phyloP scores from a whole-genome alignment of 1,139 yeast species.

The Taiozyma onychis region DNA sequence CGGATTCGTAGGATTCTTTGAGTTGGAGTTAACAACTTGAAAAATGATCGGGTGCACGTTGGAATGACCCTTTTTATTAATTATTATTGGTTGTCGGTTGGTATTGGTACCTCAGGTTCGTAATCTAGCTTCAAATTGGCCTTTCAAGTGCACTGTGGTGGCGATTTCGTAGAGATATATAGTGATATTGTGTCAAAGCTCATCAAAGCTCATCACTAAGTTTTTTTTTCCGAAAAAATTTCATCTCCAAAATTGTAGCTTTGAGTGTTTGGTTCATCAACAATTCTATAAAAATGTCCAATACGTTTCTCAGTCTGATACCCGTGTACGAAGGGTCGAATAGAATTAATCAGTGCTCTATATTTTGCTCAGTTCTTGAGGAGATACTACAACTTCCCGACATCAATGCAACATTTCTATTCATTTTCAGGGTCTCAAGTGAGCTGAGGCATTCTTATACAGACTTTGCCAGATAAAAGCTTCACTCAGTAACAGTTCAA shows the following conservation, averaged over 20 bases:
- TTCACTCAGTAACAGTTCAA: conserved; percentile 88
- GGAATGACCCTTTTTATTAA: background rate
- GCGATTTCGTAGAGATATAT: background rate
- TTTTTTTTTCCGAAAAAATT: background rate
- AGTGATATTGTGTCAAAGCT: conserved; percentile 1
- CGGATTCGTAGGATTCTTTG: conserved; percentile 4
- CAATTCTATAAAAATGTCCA: no score
- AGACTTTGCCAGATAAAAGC: conserved; percentile 96
- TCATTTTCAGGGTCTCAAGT: conserved; percentile 33
- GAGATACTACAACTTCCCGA: background rate
- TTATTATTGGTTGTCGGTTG: background rate
- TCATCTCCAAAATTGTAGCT: background rate
- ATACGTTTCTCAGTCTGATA: no score
- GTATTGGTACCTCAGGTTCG: background rate
- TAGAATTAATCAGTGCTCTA: no score
- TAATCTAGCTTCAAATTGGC: background rate
- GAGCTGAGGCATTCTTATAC: conserved; percentile 84
- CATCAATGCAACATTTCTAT: background rate
- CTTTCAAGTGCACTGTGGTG: background rate
- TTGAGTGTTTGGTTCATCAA: background rate
- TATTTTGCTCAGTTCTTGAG: no score
- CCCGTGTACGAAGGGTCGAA: no score
- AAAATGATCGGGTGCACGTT: background rate
- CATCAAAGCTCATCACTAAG: conserved; percentile 6
- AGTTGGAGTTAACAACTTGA: conserved; percentile 9